These are phyloP conservation scores for Quercus phellos DNA, from an alignment of 331 rosid species.

Conservation along the genomic window DNA sequence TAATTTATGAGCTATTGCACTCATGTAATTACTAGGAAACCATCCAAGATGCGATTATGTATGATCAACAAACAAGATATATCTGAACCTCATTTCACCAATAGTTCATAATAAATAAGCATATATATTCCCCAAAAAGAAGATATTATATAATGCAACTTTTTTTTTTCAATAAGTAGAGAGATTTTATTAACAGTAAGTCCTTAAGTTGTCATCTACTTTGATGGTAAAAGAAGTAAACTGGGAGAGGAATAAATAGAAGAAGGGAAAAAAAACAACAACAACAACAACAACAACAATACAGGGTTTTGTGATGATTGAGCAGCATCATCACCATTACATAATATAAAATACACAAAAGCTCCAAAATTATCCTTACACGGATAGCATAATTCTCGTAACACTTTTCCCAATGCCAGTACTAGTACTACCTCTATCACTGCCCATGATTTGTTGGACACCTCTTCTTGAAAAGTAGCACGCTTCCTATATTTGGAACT, in stretches of 20 bases:
- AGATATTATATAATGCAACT: not conserved
- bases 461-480: no score
- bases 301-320: not conserved
- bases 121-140: no score
- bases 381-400: no score
- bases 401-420: no score
- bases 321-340: not conserved
- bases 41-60: not conserved
- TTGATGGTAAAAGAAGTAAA: not conserved
- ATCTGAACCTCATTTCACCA: not conserved
- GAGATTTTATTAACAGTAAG: not conserved
- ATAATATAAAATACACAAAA: not conserved
- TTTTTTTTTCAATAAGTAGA: not conserved
- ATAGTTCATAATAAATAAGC: not conserved
- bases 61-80: not conserved
- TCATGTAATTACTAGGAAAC: conserved; percentile 11
- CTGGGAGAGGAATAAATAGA: not conserved
- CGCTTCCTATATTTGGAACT: no score
- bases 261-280: not conserved
- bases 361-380: not conserved
- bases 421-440: no score
- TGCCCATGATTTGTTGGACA: no score
- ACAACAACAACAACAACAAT: no score
- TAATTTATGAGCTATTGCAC: conserved; percentile 6
- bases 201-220: not conserved